Base-by-base conservation (phyloP, 805 yeast species). In the Candida tammaniensis region DNA sequence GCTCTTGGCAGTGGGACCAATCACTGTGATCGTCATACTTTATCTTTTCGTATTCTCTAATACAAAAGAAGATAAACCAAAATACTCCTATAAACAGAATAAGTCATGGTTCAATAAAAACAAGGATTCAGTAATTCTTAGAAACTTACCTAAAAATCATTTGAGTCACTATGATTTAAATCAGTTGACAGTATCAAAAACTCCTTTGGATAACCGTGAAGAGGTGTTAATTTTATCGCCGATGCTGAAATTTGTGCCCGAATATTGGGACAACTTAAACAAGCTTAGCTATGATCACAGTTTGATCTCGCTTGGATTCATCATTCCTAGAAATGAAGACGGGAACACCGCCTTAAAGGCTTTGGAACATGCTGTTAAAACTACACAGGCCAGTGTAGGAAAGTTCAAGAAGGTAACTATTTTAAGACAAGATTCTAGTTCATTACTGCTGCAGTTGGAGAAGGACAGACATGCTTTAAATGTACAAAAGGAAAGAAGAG, bases 221-320 rank as follows among this genome's bases (percentile, higher is more conserved):
- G 82, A 84, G 43, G 86, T 93, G 14, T 70, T 93, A 54, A 78
- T 93, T 38, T 71, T 93, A 54, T 80, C 97, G 2, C 98, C 98
- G 23, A 80, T 93, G 77, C 82, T 95, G 27, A 76, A 80, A 45
- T 93, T 93, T 55, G 80, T 85, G 55, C 78, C 80, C 20, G 82
- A 77, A 45, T 93, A 88, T 65, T 93, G 98, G 98, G 76, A 75
- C 24, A 93, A 93, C 57, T 61, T 93, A 40, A 59, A 83, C 40
- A 70, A 70, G 46, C 64, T 93, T 48, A 66, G 79, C 14, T 93
- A 93, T 57, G 97, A 96, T 35, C 84, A 91, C 57, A 80, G 78
- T 32, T 72, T 85, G 42, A 72, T 91, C 32, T 94, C 89, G 49
- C 69, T 93, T 33, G 98, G 98, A 0, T 89, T 93, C 55, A 91